Percentiles rank a stretch among this genome's conserved stretches.
These are phyloP conservation scores for Lachancea fermentati DNA, from an alignment of 805 yeast species.

Conservation along the genomic window DNA sequence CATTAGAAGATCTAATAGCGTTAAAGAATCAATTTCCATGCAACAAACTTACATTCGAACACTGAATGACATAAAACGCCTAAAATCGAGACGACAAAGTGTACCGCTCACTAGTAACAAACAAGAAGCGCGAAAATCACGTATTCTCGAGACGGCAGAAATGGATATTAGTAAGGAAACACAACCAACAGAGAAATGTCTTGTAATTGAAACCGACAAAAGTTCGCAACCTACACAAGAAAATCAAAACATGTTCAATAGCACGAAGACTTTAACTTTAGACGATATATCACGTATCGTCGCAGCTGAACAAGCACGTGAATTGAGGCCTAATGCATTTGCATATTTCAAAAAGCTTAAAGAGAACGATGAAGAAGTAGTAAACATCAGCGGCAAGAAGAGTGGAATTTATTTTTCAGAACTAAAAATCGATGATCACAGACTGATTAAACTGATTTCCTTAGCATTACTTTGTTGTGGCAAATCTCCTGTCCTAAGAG, in stretches of 20 bases:
- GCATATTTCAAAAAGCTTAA: conserved; percentile 57
- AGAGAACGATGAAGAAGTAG: conserved; percentile 25
- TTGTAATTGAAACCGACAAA: conserved; percentile 26
- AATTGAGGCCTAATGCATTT: conserved; percentile 87
- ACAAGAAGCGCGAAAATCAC: conserved; percentile 59
- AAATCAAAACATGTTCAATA: conserved; percentile 47
- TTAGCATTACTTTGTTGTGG: conserved; percentile 31
- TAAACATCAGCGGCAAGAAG: conserved; percentile 15
- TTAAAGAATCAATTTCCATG: conserved; percentile 21
- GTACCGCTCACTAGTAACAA: conserved; percentile 44
- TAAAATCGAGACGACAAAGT: conserved; percentile 67
- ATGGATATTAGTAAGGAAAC: conserved; percentile 19
- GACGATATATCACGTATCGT: conserved; percentile 97
- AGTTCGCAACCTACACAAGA: conserved; percentile 43
- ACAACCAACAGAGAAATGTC: conserved; percentile 25
- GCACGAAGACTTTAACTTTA: conserved; percentile 79
- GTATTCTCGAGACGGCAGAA: conserved; percentile 50
- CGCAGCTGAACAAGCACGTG: conserved; percentile 94
- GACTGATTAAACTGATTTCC: conserved; percentile 53
- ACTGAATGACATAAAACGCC: conserved; percentile 66
- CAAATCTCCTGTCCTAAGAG: conserved; percentile 15
- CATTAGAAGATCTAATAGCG: conserved; percentile 8
- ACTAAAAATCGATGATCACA: conserved; percentile 33
- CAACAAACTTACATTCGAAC: conserved; percentile 62
- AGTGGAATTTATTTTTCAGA: conserved; percentile 58